These are phyloP conservation scores for Lipomyces oligophaga DNA, from an alignment of 805 yeast species.

Conservation along the genomic window DNA sequence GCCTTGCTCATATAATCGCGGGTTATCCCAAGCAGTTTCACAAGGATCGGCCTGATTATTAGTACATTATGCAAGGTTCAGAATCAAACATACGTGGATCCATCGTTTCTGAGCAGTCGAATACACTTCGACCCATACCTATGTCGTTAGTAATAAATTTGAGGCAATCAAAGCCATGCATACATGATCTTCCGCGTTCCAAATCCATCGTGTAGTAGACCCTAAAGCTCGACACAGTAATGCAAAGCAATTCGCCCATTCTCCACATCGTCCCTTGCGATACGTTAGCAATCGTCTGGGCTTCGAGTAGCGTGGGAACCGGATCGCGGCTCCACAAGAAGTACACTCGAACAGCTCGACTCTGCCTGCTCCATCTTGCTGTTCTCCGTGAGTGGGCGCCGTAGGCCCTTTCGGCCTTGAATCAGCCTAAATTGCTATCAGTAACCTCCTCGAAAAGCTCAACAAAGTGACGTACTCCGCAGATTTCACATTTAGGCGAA, in stretches of 20 bases:
- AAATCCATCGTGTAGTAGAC: conserved; percentile 62
- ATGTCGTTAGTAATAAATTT: not conserved
- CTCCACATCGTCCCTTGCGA: conserved; percentile 84
- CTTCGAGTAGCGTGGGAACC: conserved; percentile 76
- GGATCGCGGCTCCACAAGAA: conserved; percentile 45
- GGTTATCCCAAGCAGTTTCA: conserved; percentile 81
- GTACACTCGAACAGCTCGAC: conserved; percentile 65
- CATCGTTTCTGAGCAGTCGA: conserved; percentile 59
- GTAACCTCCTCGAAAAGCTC: too few species aligned
- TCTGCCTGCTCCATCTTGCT: conserved; percentile 48
- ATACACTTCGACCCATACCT: conserved; percentile 80
- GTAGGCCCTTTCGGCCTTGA: conserved; percentile 42
- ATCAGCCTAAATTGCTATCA: conserved; percentile 41
- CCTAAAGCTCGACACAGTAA: conserved; percentile 66
- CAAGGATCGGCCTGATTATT: conserved; percentile 59
- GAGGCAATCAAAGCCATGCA: conserved; percentile 1
- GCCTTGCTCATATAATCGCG: conserved; percentile 68
- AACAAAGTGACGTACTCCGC: conserved; percentile 39
- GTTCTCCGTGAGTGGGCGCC: conserved; percentile 47
- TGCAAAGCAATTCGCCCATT: conserved; percentile 86
- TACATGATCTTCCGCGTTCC: conserved; percentile 92
- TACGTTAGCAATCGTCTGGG: conserved; percentile 59
- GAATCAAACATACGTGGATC: conserved; percentile 57
- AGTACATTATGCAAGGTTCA: not conserved
- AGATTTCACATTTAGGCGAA: conserved; percentile 55